Evolutionary conservation across 2,329 filamentous ascomycete species (phyloP), one percentile per base, ranked within the genome.

Genomic region (Epichloe gansuensis): DNA sequence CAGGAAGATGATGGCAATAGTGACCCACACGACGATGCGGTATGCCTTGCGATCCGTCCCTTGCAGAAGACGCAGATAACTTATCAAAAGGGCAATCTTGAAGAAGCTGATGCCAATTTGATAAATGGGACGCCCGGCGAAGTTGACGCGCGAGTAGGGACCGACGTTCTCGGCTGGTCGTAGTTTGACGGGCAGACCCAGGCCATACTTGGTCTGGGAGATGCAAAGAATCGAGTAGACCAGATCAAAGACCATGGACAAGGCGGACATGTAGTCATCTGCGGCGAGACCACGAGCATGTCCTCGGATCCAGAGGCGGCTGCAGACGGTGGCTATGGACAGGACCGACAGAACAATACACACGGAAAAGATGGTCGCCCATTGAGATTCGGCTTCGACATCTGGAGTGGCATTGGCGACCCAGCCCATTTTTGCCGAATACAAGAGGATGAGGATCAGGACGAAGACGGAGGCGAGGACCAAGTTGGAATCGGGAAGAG

Each of bases 41-140:
- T 78, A 79, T 0, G 55, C 44, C 23, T 58, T 64, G 49, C 74
- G 73, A 27, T 71, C 69, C 0, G 74, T 77, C 1, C 72, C 70
- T 42, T 70, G 69, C 36, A 78, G 65, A 2, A 79, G 67, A 5
- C 74, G 70, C 17, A 78, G 61, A 55, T 77, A 78, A 55, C 72
- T 75, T 57, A 78, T 71, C 52, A 76, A 65, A 2, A 78, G 64
- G 0, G 75, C 74, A 31, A 77, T 71, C 58, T 79, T 79, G 68
- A 79, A 79, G 53, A 76, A 76, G 54, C 72, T 73, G 60, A 79
- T 76, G 39, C 76, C 76, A 7, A 76, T 48, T 55, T 78, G 74
- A 54, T 79, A 79, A 44, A 78, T 70, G 0, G 76, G 76, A 3
- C 76, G 69, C 2, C 75, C 76, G 5, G 72, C 72, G 55, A 70